Evolutionary conservation across 257 asterid species (phyloP).

Genomic region (Eustoma russellianum): DNA sequence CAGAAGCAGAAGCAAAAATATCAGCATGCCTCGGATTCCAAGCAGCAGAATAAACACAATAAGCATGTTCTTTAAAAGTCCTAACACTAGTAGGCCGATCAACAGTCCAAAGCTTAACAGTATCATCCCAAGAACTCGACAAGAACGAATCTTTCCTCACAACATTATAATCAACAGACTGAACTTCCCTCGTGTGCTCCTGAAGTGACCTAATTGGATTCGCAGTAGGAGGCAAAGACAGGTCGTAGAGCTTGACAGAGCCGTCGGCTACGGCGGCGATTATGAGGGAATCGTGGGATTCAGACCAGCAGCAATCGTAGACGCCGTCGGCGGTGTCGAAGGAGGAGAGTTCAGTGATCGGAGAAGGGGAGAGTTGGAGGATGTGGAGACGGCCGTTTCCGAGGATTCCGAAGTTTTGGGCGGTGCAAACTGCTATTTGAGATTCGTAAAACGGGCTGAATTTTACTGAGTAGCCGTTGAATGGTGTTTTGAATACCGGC

Average conservation of each 20-base stretch:
- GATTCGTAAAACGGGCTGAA: conserved; percentile 91
- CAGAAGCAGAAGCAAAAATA: conserved; percentile 88
- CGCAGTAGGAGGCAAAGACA: conserved; percentile 60
- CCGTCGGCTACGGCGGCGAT: conserved; percentile 90
- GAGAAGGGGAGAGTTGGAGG: conserved; percentile 58
- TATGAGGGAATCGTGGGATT: conserved; percentile 84
- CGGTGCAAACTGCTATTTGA: conserved; percentile 81
- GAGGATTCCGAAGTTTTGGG: conserved; percentile 92
- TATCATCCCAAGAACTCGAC: conserved; percentile 92
- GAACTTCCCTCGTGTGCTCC: conserved; percentile 91
- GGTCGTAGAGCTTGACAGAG: conserved; percentile 79
- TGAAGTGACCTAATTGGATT: conserved; percentile 86
- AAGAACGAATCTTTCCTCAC: conserved; percentile 85
- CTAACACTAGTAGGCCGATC: conserved; percentile 82
- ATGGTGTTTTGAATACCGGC: conserved; percentile 79
- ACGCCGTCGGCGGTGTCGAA: conserved; percentile 96
- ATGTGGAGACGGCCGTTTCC: conserved; percentile 96
- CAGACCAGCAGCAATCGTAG: conserved; percentile 94
- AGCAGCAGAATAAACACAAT: conserved; percentile 79
- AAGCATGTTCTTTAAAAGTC: conserved; percentile 95
- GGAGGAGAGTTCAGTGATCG: conserved; percentile 55
- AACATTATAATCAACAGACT: conserved; percentile 73
- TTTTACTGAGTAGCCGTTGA: conserved; percentile 86
- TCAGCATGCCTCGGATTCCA: conserved; percentile 98
- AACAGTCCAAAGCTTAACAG: conserved; percentile 89